Percentiles rank a stretch among this genome's conserved stretches.
These are phyloP conservation scores for Leccinum uliginosum DNA, from an alignment of 768 basidiomycete species.

Conservation along the genomic window DNA sequence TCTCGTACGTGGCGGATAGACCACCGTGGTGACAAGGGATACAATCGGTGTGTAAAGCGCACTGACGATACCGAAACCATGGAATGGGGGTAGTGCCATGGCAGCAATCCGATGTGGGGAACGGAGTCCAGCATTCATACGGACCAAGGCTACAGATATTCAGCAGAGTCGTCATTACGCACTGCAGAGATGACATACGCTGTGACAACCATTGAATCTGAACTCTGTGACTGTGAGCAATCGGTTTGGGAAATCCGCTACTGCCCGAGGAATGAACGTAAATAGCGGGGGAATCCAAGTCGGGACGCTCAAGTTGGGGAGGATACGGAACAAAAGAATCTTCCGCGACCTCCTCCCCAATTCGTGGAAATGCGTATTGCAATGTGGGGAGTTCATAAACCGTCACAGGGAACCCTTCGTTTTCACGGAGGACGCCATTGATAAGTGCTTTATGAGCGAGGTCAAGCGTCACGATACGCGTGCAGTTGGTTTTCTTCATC, in stretches of 20 bases:
- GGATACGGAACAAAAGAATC: conserved; percentile 21
- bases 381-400: conserved; percentile 20
- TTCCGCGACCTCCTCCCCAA: conserved; percentile 29
- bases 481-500: conserved; percentile 21
- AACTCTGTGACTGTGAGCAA: conserved; percentile 32
- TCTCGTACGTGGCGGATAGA: conserved; percentile 27
- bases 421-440: neutral
- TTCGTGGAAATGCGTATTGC: conserved; percentile 36
- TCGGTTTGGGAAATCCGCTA: conserved; percentile 45
- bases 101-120: conserved; percentile 15
- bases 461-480: conserved; percentile 17
- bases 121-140: conserved; percentile 1
- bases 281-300: conserved; percentile 34
- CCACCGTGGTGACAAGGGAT: conserved; percentile 9
- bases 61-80: conserved; percentile 18
- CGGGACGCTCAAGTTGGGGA: conserved; percentile 6
- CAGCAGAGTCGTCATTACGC: neutral
- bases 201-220: conserved; percentile 33
- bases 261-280: conserved; percentile 50
- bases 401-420: neutral
- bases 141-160: conserved; percentile 4
- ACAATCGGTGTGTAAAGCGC: conserved; percentile 19
- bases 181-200: conserved; percentile 24
- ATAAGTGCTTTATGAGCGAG: conserved; percentile 19
- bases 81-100: conserved; percentile 28